A percentile compares a stretch with the other conserved stretches of the same genome.
Conservation (phyloP, 805 yeast genomes). For the Millerozyma acaciae region DNA sequence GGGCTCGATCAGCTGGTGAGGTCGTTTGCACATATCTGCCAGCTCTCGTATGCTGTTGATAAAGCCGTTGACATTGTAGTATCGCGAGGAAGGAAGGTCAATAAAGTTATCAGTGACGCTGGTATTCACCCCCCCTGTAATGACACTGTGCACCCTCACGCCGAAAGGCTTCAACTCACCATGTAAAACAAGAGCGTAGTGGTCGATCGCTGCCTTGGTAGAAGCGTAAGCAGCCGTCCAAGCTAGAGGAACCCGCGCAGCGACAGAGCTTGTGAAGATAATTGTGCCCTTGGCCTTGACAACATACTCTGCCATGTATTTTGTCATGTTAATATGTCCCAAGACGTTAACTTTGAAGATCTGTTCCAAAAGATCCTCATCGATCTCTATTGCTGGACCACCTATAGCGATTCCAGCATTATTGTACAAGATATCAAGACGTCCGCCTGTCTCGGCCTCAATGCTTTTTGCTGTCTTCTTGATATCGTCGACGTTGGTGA, state of each 20-base stretch:
- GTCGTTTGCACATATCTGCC: conserved; percentile 19
- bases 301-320: conserved; percentile 27
- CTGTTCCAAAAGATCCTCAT: conserved; percentile 17
- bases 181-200: conserved; percentile 29
- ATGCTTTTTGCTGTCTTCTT: conserved; percentile 18
- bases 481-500: conserved; percentile 28
- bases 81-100: conserved; percentile 8
- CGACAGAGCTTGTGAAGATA: conserved; percentile 36
- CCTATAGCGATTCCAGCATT: conserved; percentile 36
- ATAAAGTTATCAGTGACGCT: conserved; percentile 23
- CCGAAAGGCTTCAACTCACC: conserved; percentile 36
- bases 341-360: conserved; percentile 32
- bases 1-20: conserved; percentile 15
- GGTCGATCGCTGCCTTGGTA: conserved; percentile 38
- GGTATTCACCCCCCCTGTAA: conserved; percentile 39
- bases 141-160: conserved; percentile 34
- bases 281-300: conserved; percentile 33
- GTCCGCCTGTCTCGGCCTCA: conserved; percentile 25
- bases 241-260: conserved; percentile 29
- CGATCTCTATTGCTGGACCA: conserved; percentile 29
- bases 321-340: conserved; percentile 35
- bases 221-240: conserved; percentile 33
- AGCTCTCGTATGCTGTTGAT: conserved; percentile 17
- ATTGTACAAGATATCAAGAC: conserved; percentile 35
- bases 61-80: conserved; percentile 20